Evolutionary conservation across 495 filamentous ascomycete species (phyloP).

Genomic region (Pseudevernia furfuracea): DNA sequence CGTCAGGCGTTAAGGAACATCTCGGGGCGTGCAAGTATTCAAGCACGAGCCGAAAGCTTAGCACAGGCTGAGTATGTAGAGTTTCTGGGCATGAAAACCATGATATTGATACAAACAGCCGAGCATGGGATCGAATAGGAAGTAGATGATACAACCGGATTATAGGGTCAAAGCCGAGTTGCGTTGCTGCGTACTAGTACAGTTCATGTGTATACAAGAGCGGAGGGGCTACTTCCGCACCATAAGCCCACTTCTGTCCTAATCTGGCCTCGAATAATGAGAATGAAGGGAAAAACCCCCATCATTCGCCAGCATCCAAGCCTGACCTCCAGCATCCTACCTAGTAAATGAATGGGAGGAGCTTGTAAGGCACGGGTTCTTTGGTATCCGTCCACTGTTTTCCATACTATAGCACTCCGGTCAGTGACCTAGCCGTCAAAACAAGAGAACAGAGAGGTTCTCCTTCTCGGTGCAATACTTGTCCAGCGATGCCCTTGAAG

Average conservation of each 20-base stretch:
- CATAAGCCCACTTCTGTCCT: not conserved
- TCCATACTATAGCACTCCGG: slow-evolving; percentile 30
- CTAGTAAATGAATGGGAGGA: slow-evolving; percentile 34
- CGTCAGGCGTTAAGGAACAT: not conserved
- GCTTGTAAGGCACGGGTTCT: slow-evolving; percentile 36
- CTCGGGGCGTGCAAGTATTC: not conserved
- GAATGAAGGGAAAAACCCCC: not conserved
- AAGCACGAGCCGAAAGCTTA: not conserved
- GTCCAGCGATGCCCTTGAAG: slow-evolving; percentile 40
- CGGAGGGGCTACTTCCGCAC: not conserved
- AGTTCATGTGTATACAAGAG: not conserved
- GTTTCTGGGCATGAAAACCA: not conserved
- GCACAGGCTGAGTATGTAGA: not conserved
- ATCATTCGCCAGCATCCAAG: not conserved
- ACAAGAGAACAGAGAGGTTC: slow-evolving; percentile 7
- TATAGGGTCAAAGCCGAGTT: not conserved
- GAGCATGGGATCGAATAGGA: too few species aligned
- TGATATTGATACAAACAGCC: not conserved
- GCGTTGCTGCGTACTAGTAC: not conserved
- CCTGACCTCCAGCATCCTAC: not conserved
- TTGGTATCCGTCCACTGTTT: slow-evolving; percentile 40
- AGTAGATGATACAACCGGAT: too few species aligned
- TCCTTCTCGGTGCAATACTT: slow-evolving; percentile 41
- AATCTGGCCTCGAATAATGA: not conserved
- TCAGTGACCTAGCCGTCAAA: not conserved